These are phyloP conservation scores for Chrysanthemum seticuspe DNA, from an alignment of 129 eudicot genomes.

Conservation along the genomic window DNA sequence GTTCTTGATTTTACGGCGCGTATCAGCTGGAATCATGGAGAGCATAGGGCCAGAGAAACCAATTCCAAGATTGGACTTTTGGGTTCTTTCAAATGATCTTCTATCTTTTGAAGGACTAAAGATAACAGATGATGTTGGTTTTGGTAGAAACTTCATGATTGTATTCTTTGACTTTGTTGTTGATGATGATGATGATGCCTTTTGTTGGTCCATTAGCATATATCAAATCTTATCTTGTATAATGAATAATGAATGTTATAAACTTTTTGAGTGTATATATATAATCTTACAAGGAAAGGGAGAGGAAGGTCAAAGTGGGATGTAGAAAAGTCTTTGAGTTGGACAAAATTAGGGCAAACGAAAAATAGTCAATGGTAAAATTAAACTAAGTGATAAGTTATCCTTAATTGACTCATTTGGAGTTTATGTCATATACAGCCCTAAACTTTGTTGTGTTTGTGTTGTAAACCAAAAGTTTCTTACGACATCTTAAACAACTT, in stretches of 20 bases:
- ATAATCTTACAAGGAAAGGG: slow-evolving; percentile 1
- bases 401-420: slow-evolving; percentile 21
- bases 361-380: slow-evolving; percentile 16
- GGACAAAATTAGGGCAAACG: slow-evolving; percentile 21
- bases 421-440: background rate
- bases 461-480: background rate
- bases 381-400: slow-evolving; percentile 8
- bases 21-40: slow-evolving; percentile 50
- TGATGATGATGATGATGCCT: background rate
- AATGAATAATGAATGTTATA: background rate
- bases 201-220: slow-evolving; percentile 35
- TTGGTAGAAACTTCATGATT: slow-evolving; percentile 58
- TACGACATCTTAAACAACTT: background rate
- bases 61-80: slow-evolving; percentile 41
- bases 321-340: slow-evolving; percentile 18
- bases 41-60: slow-evolving; percentile 65
- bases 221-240: slow-evolving; percentile 8
- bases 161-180: slow-evolving; percentile 43
- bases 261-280: slow-evolving; percentile 12
- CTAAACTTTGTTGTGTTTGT: background rate
- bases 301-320: slow-evolving; percentile 1
- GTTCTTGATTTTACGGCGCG: slow-evolving; percentile 44
- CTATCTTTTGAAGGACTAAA: slow-evolving; percentile 50
- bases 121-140: slow-evolving; percentile 45
- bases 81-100: slow-evolving; percentile 29